These are phyloP conservation scores for Trypanosoma melophagium DNA, from an alignment of 208 protist species.

Conservation along the genomic window DNA sequence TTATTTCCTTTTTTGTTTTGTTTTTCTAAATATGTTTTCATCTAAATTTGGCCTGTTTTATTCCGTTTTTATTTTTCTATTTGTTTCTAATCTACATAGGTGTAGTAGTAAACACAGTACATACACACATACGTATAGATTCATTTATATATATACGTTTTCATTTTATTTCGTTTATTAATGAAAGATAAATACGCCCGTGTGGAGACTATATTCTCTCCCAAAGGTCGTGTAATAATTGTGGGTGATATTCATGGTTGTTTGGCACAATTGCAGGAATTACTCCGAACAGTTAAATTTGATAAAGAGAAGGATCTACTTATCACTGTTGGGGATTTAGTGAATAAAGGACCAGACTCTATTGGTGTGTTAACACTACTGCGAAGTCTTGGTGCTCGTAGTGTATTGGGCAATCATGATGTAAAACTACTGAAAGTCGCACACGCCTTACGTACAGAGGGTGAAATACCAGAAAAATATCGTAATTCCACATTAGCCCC, in stretches of 20 bases:
- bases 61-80: too few relatives aligned
- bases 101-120: background rate
- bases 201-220: constrained; percentile 14
- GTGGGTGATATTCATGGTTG: constrained; percentile 86
- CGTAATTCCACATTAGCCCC: constrained; percentile 34
- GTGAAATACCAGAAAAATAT: constrained; percentile 32
- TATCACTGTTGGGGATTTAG: constrained; percentile 70
- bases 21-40: too few relatives aligned
- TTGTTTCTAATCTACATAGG: too few relatives aligned
- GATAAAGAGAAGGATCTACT: constrained; percentile 48
- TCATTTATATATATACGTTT: constrained; percentile 5
- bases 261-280: constrained; percentile 38
- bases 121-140: background rate
- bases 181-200: constrained; percentile 10
- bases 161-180: background rate
- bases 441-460: constrained; percentile 28
- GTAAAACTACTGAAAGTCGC: constrained; percentile 48
- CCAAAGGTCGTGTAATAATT: constrained; percentile 49
- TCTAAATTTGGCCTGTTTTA: too few relatives aligned
- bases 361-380: constrained; percentile 57
- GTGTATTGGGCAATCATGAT: constrained; percentile 84
- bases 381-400: constrained; percentile 52
- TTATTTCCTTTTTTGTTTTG: too few relatives aligned
- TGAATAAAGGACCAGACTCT: constrained; percentile 85
- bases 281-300: constrained; percentile 59